phyloP scores from a whole-genome alignment of 1,139 yeast species.

The Meyerozyma carpophila region DNA sequence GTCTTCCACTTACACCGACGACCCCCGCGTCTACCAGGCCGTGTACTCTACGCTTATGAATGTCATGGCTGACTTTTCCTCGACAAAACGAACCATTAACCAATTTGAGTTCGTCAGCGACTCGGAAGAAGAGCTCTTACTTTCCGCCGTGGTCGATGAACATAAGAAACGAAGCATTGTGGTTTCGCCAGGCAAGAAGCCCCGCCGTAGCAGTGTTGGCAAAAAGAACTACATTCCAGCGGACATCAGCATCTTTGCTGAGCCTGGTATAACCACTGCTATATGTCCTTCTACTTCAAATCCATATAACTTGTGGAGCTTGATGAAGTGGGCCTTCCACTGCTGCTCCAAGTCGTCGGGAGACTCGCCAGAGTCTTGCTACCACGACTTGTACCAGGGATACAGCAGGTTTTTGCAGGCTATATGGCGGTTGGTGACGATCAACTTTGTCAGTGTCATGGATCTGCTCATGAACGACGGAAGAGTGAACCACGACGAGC shows the following conservation, averaged over 20 bases:
- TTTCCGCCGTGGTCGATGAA: slow-evolving; percentile 4
- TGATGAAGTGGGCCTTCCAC: slow-evolving; percentile 31
- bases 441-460: slow-evolving; percentile 13
- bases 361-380: slow-evolving; percentile 12
- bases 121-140: slow-evolving; percentile 19
- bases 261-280: slow-evolving; percentile 18
- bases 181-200: not conserved
- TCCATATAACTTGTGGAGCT: slow-evolving; percentile 24
- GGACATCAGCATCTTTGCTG: slow-evolving; percentile 26
- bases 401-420: slow-evolving; percentile 15
- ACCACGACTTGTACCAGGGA: slow-evolving; percentile 19
- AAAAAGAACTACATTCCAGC: slow-evolving; percentile 7
- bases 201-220: slow-evolving; percentile 9
- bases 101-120: slow-evolving; percentile 19
- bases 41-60: not conserved
- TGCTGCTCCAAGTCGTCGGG: slow-evolving; percentile 25
- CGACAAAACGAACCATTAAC: not conserved
- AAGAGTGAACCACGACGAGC: not conserved
- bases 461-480: not conserved
- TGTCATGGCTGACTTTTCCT: not conserved
- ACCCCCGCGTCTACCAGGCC: not conserved
- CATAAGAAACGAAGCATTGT: slow-evolving; percentile 13
- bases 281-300: slow-evolving; percentile 17
- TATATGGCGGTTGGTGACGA: slow-evolving; percentile 18
- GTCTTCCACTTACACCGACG: not conserved